Evolutionary conservation across 2,329 filamentous ascomycete genomes (phyloP).

Genomic region (Drechslerella dactyloides): DNA sequence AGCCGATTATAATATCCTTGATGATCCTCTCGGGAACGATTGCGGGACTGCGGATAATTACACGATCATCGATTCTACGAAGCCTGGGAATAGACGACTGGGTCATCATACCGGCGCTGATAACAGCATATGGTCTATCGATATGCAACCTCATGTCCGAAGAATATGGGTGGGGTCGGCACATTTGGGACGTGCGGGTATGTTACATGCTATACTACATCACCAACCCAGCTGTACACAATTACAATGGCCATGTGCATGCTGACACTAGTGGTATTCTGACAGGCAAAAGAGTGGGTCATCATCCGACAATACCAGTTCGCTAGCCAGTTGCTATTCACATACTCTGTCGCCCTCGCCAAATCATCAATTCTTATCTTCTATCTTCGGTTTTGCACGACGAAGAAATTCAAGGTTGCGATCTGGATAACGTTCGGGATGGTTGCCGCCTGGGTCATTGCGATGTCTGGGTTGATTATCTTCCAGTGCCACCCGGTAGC

Average conservation of each 20-base stretch:
- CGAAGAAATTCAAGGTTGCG: conserved; percentile 34
- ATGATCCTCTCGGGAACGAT: conserved; percentile 46
- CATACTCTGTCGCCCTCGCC: conserved; percentile 45
- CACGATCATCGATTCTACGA: conserved; percentile 44
- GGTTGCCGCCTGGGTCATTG: conserved; percentile 33
- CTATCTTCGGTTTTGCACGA: conserved; percentile 49
- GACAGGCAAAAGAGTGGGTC: conserved; percentile 35
- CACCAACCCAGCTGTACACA: not conserved
- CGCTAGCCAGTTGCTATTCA: conserved; percentile 40
- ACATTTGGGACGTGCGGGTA: conserved; percentile 49
- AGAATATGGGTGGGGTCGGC: conserved; percentile 47
- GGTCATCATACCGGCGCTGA: conserved; percentile 41
- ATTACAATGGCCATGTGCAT: not conserved
- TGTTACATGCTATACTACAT: conserved; percentile 2
- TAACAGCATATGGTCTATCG: conserved; percentile 45
- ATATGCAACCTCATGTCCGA: conserved; percentile 44
- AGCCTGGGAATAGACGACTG: conserved; percentile 43
- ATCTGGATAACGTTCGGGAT: conserved; percentile 42
- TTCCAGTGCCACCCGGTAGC: conserved; percentile 47
- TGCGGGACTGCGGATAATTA: conserved; percentile 45
- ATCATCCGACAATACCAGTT: conserved; percentile 46
- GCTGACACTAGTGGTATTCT: not conserved
- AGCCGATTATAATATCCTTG: conserved; percentile 44
- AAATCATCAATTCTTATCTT: conserved; percentile 47
- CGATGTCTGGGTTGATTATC: conserved; percentile 43